Evolutionary conservation across 139 green algal species (phyloP).

Genomic region (Spirogloea muscicola): DNA sequence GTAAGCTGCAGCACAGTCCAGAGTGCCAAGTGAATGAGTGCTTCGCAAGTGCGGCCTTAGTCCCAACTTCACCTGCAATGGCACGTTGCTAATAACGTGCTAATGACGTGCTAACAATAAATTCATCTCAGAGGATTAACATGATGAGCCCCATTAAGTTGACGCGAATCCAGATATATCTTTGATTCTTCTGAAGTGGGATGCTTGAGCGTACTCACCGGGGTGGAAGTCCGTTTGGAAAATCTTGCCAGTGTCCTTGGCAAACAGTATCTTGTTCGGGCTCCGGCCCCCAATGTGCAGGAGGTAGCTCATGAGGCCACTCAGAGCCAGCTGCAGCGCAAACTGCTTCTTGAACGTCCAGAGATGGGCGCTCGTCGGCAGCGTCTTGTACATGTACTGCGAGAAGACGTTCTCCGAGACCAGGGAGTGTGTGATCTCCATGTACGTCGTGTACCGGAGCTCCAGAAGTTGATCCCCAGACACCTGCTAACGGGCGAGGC

Average conservation of each 20-base stretch:
- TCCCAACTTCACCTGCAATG: no score
- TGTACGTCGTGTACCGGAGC: slow-evolving; percentile 63
- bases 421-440: slow-evolving; percentile 49
- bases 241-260: slow-evolving; percentile 71
- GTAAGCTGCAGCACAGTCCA: no score
- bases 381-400: slow-evolving; percentile 92
- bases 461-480: slow-evolving; percentile 43
- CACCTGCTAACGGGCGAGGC: slow-evolving; percentile 23
- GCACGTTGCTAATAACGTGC: no score
- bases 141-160: no score
- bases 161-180: no score
- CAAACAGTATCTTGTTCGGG: slow-evolving; percentile 86
- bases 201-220: no score
- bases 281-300: slow-evolving; percentile 78
- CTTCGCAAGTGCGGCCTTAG: no score
- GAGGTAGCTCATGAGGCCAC: slow-evolving; percentile 62
- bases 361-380: slow-evolving; percentile 77
- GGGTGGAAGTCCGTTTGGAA: slow-evolving; percentile 84
- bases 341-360: slow-evolving; percentile 95
- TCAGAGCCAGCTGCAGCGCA: slow-evolving; percentile 80
- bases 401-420: slow-evolving; percentile 92
- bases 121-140: no score
- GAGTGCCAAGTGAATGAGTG: no score
- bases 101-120: no score
- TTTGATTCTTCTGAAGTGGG: no score